phyloP scores from a whole-genome alignment of 2,329 filamentous ascomycete genomes.

The Cytospora leucostoma region DNA sequence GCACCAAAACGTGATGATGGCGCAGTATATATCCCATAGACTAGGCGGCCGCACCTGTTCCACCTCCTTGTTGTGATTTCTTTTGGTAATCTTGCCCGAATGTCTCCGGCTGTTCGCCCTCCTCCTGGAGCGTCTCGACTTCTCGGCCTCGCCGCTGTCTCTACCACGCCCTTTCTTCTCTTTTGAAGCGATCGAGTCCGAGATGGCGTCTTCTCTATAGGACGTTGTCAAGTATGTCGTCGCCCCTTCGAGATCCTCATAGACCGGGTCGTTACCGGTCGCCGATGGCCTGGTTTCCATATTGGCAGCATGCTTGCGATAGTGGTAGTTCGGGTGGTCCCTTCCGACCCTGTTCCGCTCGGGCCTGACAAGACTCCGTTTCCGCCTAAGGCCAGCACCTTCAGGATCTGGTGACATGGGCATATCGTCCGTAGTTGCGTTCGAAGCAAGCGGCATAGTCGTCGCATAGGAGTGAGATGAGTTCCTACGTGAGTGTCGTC shows the following conservation, averaged over 20 bases:
- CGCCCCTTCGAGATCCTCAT: constrained; percentile 73
- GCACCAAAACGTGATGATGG: constrained; percentile 90
- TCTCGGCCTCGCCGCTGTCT: constrained; percentile 42
- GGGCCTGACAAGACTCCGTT: constrained; percentile 85
- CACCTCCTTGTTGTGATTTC: constrained; percentile 52
- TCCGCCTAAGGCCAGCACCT: constrained; percentile 50
- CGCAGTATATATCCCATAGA: constrained; percentile 94
- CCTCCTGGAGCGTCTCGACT: constrained; percentile 37
- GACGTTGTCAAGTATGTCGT: constrained; percentile 57
- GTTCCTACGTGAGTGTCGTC: constrained; percentile 39
- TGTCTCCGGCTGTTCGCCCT: constrained; percentile 42
- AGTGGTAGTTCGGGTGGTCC: constrained; percentile 93
- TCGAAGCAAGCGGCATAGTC: constrained; percentile 53
- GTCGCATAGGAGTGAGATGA: constrained; percentile 62
- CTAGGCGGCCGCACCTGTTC: constrained; percentile 77
- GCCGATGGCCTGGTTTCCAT: constrained; percentile 90
- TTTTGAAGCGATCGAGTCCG: constrained; percentile 46
- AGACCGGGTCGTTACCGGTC: constrained; percentile 86
- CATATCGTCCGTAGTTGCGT: constrained; percentile 56
- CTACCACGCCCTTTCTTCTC: constrained; percentile 39
- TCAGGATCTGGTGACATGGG: constrained; percentile 53
- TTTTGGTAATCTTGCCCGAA: constrained; percentile 64
- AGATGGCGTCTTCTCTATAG: constrained; percentile 48
- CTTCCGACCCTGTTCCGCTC: constrained; percentile 83
- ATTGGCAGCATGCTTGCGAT: constrained; percentile 89